Conservation (phyloP, 257 asterid genomes). For the Ballota nigra region DNA sequence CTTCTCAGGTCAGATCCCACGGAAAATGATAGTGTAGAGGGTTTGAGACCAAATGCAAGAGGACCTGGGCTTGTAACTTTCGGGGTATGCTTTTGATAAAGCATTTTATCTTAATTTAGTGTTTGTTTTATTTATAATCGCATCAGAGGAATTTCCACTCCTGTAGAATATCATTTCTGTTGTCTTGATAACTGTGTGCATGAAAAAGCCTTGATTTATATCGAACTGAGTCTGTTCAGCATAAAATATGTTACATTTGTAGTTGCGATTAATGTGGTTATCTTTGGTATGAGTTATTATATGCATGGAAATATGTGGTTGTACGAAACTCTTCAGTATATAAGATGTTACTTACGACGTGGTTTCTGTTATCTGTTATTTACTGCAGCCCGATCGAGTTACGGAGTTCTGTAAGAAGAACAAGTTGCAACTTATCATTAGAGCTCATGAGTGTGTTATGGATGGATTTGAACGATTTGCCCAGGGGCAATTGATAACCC, state of each 20-base stretch:
- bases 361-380: constrained; percentile 2
- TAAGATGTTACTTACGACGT: background rate
- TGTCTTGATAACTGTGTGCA: background rate
- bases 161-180: background rate
- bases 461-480: constrained; percentile 99
- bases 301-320: background rate
- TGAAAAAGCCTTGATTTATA: background rate
- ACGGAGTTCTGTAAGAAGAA: constrained; percentile 94
- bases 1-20: constrained; percentile 97
- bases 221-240: background rate
- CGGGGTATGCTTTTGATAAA: constrained; percentile 63
- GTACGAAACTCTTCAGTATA: background rate
- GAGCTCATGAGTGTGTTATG: constrained; percentile 99
- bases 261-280: background rate
- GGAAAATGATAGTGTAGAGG: constrained; percentile 95
- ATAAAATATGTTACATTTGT: background rate
- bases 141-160: background rate
- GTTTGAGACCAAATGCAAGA: constrained; percentile 98
- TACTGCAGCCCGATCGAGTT: constrained; percentile 96
- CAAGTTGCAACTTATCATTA: constrained; percentile 81
- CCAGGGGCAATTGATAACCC: constrained; percentile 96
- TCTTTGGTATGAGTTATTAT: background rate
- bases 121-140: background rate
- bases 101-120: constrained; percentile 13
- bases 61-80: constrained; percentile 99